These are phyloP conservation scores for Psilocybe tampanensis DNA, from an alignment of 768 basidiomycete species.

Conservation along the genomic window DNA sequence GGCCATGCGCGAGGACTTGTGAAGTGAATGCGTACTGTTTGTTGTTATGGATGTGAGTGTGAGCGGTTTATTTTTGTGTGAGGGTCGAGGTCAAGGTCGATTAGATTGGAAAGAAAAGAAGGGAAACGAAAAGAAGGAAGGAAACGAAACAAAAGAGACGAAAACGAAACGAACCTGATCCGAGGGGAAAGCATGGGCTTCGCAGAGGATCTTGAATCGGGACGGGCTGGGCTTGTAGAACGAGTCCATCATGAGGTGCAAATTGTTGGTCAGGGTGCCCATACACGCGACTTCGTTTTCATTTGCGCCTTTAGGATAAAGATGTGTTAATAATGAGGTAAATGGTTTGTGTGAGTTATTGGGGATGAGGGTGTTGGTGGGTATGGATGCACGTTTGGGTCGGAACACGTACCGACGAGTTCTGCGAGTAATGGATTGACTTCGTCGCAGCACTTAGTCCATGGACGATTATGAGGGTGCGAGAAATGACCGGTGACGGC, in stretches of 20 bases:
- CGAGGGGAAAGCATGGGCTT: conserved; percentile 93
- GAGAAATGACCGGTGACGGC: conserved; percentile 88
- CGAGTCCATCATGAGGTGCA: conserved; percentile 92
- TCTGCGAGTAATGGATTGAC: conserved; percentile 77
- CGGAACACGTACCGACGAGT: conserved; percentile 81
- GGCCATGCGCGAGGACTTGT: conserved; percentile 82
- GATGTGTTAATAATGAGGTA: too few species aligned
- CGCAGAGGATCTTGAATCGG: conserved; percentile 94
- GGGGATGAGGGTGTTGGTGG: conserved; percentile 21
- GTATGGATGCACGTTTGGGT: conserved; percentile 8
- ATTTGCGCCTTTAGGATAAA: conserved; percentile 64
- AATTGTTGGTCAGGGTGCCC: conserved; percentile 92
- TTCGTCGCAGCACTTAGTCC: conserved; percentile 77
- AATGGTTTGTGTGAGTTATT: neutral
- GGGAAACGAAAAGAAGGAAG: conserved; percentile 7
- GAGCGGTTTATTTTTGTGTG: too few species aligned
- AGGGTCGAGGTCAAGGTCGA: too few species aligned
- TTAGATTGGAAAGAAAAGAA: conserved; percentile 3
- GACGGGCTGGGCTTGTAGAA: conserved; percentile 89
- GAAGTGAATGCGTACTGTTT: conserved; percentile 92
- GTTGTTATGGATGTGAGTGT: neutral
- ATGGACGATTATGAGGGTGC: conserved; percentile 83
- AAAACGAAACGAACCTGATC: conserved; percentile 73
- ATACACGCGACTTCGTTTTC: conserved; percentile 94
- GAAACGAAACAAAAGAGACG: conserved; percentile 6